Conservation (phyloP, 2,329 filamentous ascomycete genomes). For the Sporothrix euskadiensis region DNA sequence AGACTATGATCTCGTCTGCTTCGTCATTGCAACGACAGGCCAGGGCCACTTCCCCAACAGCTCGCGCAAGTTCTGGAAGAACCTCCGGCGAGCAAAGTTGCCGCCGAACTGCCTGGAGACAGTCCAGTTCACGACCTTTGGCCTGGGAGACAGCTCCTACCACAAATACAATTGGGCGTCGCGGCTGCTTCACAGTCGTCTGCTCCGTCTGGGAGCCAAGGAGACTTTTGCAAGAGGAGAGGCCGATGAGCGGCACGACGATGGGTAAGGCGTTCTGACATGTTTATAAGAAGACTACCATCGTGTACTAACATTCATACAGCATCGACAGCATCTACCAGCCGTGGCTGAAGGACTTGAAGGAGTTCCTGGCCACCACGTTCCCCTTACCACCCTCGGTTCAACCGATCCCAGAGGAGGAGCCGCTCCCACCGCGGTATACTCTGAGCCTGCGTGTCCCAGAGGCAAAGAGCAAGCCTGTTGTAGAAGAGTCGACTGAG, state of each 20-base stretch:
- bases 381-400: constrained; percentile 69
- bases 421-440: constrained; percentile 75
- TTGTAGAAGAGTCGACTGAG: background rate
- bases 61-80: constrained; percentile 79
- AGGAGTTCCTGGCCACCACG: constrained; percentile 62
- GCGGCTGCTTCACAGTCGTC: constrained; percentile 79
- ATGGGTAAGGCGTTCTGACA: constrained; percentile 62
- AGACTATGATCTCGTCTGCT: constrained; percentile 62
- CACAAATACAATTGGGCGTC: constrained; percentile 94
- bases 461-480: background rate
- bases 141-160: constrained; percentile 93
- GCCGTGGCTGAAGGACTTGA: constrained; percentile 71
- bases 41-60: constrained; percentile 92
- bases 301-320: background rate
- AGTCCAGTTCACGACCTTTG: constrained; percentile 80
- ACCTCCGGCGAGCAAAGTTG: constrained; percentile 75
- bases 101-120: constrained; percentile 66
- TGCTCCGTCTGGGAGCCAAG: constrained; percentile 78
- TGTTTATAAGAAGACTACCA: background rate
- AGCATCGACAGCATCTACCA: constrained; percentile 82
- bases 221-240: constrained; percentile 78
- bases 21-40: constrained; percentile 88
- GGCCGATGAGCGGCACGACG: constrained; percentile 88
- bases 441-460: constrained; percentile 34
- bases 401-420: constrained; percentile 70